Conservation (phyloP, 768 basidiomycete genomes). For the Panus rudis region DNA sequence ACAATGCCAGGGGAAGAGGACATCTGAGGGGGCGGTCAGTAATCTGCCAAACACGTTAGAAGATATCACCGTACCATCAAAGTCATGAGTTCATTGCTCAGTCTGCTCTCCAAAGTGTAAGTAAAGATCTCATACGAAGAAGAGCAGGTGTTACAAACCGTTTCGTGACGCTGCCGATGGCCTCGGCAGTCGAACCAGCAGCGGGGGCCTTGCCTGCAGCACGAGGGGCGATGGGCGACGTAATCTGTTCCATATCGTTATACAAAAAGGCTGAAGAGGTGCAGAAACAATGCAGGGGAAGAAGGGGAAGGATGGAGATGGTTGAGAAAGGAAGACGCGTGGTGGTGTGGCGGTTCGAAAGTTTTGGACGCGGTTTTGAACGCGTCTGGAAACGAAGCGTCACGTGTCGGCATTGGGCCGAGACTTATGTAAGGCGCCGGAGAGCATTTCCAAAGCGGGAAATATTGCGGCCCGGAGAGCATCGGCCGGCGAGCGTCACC, state of each 20-base stretch:
- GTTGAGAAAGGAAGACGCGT: conserved; percentile 1
- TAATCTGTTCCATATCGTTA: conserved; percentile 72
- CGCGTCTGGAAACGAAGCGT: conserved; percentile 15
- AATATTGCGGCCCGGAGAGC: not conserved
- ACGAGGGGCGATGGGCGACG: conserved; percentile 55
- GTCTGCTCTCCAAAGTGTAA: conserved; percentile 29
- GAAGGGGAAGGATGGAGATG: not conserved
- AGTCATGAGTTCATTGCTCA: conserved; percentile 82
- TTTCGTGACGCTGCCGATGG: conserved; percentile 77
- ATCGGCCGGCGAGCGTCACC: too few relatives aligned
- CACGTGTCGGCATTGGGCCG: conserved; percentile 12
- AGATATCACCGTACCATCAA: conserved; percentile 57
- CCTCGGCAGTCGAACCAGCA: conserved; percentile 45
- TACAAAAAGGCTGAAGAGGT: not conserved
- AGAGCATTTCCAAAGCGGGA: not conserved
- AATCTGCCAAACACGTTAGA: not conserved
- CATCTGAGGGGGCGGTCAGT: conserved; percentile 44
- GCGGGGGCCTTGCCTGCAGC: conserved; percentile 49
- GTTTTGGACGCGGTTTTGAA: conserved; percentile 14
- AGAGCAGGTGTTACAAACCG: conserved; percentile 37
- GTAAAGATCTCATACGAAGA: not conserved
- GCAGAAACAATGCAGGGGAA: not conserved
- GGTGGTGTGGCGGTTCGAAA: conserved; percentile 15
- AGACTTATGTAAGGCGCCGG: not conserved
- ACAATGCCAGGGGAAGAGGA: conserved; percentile 86